Evolutionary conservation across 345 rosid species (phyloP).

Genomic region (Populus nigra): DNA sequence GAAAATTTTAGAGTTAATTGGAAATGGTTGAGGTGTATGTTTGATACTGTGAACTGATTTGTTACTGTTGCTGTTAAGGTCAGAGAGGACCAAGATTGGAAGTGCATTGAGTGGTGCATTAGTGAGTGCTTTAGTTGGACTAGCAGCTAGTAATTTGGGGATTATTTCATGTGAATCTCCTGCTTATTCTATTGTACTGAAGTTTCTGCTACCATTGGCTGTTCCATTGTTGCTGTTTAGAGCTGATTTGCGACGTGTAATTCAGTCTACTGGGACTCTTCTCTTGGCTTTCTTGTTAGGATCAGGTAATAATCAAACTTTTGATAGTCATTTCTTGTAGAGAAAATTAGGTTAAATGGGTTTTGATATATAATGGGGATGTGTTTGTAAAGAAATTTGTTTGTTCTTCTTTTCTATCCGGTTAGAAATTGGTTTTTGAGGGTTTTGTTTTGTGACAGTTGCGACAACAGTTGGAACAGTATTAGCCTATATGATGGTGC

Average conservation of each 20-base stretch:
- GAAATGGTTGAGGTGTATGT: not conserved
- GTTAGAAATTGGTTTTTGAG: constrained; percentile 39
- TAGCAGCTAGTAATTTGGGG: constrained; percentile 75
- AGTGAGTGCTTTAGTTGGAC: constrained; percentile 82
- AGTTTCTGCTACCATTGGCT: constrained; percentile 71
- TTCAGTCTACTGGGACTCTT: not conserved
- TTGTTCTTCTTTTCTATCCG: not conserved
- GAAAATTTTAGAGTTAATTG: too few relatives aligned
- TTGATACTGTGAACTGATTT: not conserved
- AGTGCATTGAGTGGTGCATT: constrained; percentile 79
- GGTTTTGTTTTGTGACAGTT: constrained; percentile 18
- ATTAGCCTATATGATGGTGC: not conserved
- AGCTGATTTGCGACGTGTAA: not conserved
- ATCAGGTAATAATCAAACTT: not conserved
- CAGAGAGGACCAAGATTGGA: constrained; percentile 84
- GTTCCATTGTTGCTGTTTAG: constrained; percentile 58
- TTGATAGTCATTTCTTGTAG: constrained; percentile 9
- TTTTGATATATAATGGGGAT: not conserved
- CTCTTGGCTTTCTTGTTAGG: not conserved
- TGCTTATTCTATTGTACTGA: constrained; percentile 59
- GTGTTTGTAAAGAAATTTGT: not conserved
- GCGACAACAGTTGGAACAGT: not conserved
- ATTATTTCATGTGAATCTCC: constrained; percentile 66
- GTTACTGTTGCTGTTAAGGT: constrained; percentile 35
- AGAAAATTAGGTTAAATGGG: not conserved